Conservation (phyloP, 192 early-diverging fungal species). For the Diversispora epigaea region DNA sequence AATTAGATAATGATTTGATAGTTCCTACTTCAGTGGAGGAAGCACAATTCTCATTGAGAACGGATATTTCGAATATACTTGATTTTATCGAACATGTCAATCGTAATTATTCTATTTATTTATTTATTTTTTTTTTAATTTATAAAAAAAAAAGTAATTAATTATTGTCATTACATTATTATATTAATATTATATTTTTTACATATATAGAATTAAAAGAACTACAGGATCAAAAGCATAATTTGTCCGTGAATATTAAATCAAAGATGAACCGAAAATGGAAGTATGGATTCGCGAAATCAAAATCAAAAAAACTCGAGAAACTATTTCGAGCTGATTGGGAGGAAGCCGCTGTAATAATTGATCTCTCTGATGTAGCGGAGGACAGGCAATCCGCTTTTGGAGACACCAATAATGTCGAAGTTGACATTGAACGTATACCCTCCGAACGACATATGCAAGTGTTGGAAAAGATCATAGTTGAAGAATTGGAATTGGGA, state of each 20-base stretch:
- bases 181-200: neutral
- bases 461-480: slow-evolving; percentile 42
- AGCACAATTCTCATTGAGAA: slow-evolving; percentile 39
- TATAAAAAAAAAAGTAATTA: neutral
- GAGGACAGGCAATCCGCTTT: slow-evolving; percentile 37
- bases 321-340: slow-evolving; percentile 41
- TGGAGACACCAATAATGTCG: slow-evolving; percentile 21
- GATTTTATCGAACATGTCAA: slow-evolving; percentile 44
- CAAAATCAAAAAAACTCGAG: slow-evolving; percentile 39
- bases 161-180: neutral
- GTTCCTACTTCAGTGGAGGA: slow-evolving; percentile 42
- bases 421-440: slow-evolving; percentile 40
- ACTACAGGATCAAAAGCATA: slow-evolving; percentile 22
- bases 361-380: slow-evolving; percentile 45
- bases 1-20: slow-evolving; percentile 38
- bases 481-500: slow-evolving; percentile 38
- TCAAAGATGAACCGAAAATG: neutral
- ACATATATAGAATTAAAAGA: slow-evolving; percentile 35
- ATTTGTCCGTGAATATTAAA: neutral
- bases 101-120: slow-evolving; percentile 32
- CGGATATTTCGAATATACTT: slow-evolving; percentile 43
- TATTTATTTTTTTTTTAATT: neutral
- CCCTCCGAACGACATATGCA: slow-evolving; percentile 44
- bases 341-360: slow-evolving; percentile 47
- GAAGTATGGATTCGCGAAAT: neutral